Percentiles rank a stretch among this genome's conserved stretches.
phyloP scores from a whole-genome alignment of 768 basidiomycete species.

The Candolleomyces eurysporus region DNA sequence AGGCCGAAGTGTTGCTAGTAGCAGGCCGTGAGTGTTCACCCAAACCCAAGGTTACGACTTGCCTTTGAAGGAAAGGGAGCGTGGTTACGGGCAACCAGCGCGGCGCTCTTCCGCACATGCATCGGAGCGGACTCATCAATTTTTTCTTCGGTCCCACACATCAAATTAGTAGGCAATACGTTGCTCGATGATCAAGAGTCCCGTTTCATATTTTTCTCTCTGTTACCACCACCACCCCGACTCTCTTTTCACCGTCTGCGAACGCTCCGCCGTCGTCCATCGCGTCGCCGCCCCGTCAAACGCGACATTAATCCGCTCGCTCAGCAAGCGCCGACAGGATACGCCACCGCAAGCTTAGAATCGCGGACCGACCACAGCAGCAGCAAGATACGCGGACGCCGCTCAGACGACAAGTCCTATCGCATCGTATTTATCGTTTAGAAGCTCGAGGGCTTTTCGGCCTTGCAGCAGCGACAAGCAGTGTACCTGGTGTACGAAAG shows the following conservation, averaged over 20 bases:
- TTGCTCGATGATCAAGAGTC: too few relatives aligned
- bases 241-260: background rate
- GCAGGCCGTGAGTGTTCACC: background rate
- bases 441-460: background rate
- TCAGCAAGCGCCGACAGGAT: background rate
- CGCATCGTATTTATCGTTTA: background rate
- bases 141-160: background rate
- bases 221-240: constrained; percentile 2
- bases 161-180: too few relatives aligned
- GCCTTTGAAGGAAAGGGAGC: background rate
- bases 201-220: too few relatives aligned
- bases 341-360: background rate
- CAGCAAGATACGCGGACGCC: background rate
- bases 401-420: background rate
- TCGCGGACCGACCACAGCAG: background rate
- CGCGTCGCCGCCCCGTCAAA: background rate
- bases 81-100: background rate
- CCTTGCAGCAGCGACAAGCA: background rate
- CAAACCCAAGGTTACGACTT: background rate
- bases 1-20: background rate
- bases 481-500: background rate
- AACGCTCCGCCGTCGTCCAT: background rate
- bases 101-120: background rate
- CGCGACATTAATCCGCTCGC: background rate
- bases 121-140: background rate